Base-by-base conservation (phyloP, 2,329 filamentous ascomycete species). In the Zymoseptoria pseudotritici region DNA sequence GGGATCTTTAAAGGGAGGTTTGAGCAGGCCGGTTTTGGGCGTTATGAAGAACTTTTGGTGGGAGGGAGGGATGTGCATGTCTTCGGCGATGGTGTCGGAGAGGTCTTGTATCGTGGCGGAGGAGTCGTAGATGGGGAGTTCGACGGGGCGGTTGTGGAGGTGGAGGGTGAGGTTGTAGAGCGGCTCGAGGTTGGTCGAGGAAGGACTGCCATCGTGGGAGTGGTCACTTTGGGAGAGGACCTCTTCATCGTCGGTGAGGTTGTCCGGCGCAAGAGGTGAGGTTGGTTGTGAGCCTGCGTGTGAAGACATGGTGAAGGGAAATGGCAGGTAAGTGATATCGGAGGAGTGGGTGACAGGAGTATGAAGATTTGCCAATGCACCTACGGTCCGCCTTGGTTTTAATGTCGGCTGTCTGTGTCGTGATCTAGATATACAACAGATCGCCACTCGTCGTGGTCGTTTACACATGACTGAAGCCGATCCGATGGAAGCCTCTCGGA, bases 1-100 rank as follows among this genome's bases (percentile, higher is more conserved):
- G 0, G 84, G 79, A 64, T 87, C 78, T 70, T 83, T 83, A 76
- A 87, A 86, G 0, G 86, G 86, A 0, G 80, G 77, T 65, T 85
- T 87, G 24, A 88, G 79, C 1, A 89, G 76, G 26, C 86, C 86
- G 7, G 82, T 76, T 69, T 87, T 88, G 50, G 86, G 80, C 13
- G 84, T 80, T 65, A 90, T 79, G 62, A 81, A 75, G 70, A 88
- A 80, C 71, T 90, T 90, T 69, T 90, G 87, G 72, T 89, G 85
- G 9, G 78, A 71, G 0, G 75, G 72, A 0, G 87, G 86, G 57
- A 90, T 83, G 55, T 79, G 80, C 57, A 89, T 79, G 2, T 74
- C 72, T 51, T 75, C 71, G 59, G 82, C 77, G 65, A 90, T 83
- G 62, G 80, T 77, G 55, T 79, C 72, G 52, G 85, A 86, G 46